Percentiles rank a stretch among this genome's conserved stretches.
Evolutionary conservation across 306 rosid genomes (phyloP).

Genomic region (Myrica gale): DNA sequence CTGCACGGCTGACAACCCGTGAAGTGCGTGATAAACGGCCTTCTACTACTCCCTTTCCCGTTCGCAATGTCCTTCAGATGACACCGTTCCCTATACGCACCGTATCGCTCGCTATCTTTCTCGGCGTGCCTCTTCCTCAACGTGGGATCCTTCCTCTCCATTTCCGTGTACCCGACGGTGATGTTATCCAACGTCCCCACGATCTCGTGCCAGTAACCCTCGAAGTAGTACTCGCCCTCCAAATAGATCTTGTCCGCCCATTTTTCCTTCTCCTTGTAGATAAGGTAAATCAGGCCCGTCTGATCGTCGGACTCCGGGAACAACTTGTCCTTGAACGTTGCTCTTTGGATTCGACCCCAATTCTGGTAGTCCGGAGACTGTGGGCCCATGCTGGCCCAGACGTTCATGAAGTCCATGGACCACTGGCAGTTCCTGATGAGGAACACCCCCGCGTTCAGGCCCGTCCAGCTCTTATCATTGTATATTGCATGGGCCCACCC

Average conservation of each 20-base stretch:
- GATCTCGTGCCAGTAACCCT: slow-evolving; percentile 77
- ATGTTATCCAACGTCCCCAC: slow-evolving; percentile 42
- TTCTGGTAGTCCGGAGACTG: slow-evolving; percentile 54
- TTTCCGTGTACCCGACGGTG: slow-evolving; percentile 33
- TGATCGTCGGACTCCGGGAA: slow-evolving; percentile 92
- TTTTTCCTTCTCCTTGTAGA: slow-evolving; percentile 47
- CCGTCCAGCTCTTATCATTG: slow-evolving; percentile 79
- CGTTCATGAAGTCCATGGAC: slow-evolving; percentile 73
- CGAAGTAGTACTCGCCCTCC: slow-evolving; percentile 63
- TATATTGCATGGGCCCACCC: slow-evolving; percentile 64
- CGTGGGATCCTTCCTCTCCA: slow-evolving; percentile 36
- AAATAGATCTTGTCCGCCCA: slow-evolving; percentile 74
- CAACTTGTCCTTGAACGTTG: slow-evolving; percentile 66
- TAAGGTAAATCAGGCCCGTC: slow-evolving; percentile 77
- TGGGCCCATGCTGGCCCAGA: slow-evolving; percentile 94
- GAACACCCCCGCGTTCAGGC: slow-evolving; percentile 87
- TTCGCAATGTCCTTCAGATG: slow-evolving; percentile 41
- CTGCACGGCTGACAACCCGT: slow-evolving; percentile 96
- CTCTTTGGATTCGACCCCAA: slow-evolving; percentile 59
- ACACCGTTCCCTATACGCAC: slow-evolving; percentile 46
- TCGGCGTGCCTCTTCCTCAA: slow-evolving; percentile 78
- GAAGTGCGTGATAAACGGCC: slow-evolving; percentile 84
- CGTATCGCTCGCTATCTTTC: slow-evolving; percentile 59
- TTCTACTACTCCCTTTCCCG: slow-evolving; percentile 53
- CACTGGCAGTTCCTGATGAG: slow-evolving; percentile 80